These are phyloP conservation scores for Spongispora temasekensis DNA, from an alignment of 1,284 basidiomycete genomes.

Conservation along the genomic window DNA sequence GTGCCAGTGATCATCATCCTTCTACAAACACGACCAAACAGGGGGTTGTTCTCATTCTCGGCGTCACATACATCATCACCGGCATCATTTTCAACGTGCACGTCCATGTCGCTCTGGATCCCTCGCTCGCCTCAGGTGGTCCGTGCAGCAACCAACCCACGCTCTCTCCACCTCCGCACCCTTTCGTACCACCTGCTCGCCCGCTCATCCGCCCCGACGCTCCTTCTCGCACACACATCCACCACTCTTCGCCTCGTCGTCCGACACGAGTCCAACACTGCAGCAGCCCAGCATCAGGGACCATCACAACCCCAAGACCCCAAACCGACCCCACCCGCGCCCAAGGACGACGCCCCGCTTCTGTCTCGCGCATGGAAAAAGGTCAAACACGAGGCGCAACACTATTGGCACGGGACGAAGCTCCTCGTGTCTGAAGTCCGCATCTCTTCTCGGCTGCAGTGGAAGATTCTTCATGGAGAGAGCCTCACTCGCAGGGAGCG, in stretches of 20 bases:
- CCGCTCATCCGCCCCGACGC: slow-evolving; percentile 19
- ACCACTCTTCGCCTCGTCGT: slow-evolving; percentile 1
- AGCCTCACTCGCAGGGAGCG: slow-evolving; percentile 90
- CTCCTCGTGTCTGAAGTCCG: slow-evolving; percentile 93
- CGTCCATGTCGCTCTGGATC: slow-evolving; percentile 63
- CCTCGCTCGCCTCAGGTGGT: slow-evolving; percentile 52
- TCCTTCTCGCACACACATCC: slow-evolving; percentile 12
- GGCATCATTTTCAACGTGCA: background rate
- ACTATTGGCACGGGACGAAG: slow-evolving; percentile 98
- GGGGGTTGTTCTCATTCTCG: too few species aligned
- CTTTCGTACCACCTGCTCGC: slow-evolving; percentile 20
- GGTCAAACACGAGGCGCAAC: slow-evolving; percentile 93
- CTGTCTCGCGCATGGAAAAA: slow-evolving; percentile 78
- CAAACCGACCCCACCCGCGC: slow-evolving; percentile 51
- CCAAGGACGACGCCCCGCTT: slow-evolving; percentile 59
- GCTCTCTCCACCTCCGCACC: too few species aligned
- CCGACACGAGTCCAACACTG: slow-evolving; percentile 21
- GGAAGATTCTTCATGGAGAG: slow-evolving; percentile 92
- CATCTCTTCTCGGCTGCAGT: slow-evolving; percentile 86
- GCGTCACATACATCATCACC: too few species aligned
- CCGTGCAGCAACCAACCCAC: slow-evolving; percentile 32
- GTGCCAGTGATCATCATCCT: slow-evolving; percentile 4
- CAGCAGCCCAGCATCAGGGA: too few species aligned
- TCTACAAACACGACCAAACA: slow-evolving; percentile 34
- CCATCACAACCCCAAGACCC: slow-evolving; percentile 35